A percentile compares a stretch with the other conserved stretches of the same genome.
phyloP scores from a whole-genome alignment of 768 basidiomycete genomes.

The Lentinula guzmanii region DNA sequence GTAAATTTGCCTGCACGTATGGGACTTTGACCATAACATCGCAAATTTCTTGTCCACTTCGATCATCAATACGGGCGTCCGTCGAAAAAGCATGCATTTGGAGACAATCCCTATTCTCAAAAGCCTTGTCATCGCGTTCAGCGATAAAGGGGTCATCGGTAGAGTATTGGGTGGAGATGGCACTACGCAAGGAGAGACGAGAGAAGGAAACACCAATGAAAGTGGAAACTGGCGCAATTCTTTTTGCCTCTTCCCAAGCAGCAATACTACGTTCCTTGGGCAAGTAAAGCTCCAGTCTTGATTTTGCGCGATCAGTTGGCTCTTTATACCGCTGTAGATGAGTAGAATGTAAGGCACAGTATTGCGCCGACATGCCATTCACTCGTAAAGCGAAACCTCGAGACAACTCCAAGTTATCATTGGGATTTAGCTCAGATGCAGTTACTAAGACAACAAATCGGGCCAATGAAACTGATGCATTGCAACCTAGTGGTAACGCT shows the following conservation, averaged over 20 bases:
- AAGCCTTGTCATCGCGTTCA: slow-evolving; percentile 43
- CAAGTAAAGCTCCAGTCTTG: slow-evolving; percentile 49
- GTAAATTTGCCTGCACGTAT: slow-evolving; percentile 44
- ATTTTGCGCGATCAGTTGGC: slow-evolving; percentile 30
- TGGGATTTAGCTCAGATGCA: slow-evolving; percentile 75
- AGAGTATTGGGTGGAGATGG: slow-evolving; percentile 60
- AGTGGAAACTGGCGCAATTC: slow-evolving; percentile 21
- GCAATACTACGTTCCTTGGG: slow-evolving; percentile 45
- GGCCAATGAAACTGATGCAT: slow-evolving; percentile 50
- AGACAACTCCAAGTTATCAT: slow-evolving; percentile 55
- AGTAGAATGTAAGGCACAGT: slow-evolving; percentile 41
- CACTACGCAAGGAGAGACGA: slow-evolving; percentile 50
- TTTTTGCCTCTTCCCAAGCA: slow-evolving; percentile 34
- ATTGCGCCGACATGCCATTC: slow-evolving; percentile 47
- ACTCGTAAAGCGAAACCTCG: slow-evolving; percentile 59
- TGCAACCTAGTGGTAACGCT: slow-evolving; percentile 48
- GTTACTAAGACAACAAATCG: slow-evolving; percentile 65
- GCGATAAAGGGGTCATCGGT: slow-evolving; percentile 59
- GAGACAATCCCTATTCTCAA: slow-evolving; percentile 39
- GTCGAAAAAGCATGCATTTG: slow-evolving; percentile 18
- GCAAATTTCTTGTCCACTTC: slow-evolving; percentile 31
- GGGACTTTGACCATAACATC: slow-evolving; percentile 46
- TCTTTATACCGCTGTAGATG: slow-evolving; percentile 32
- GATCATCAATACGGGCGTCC: slow-evolving; percentile 11
- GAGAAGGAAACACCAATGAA: slow-evolving; percentile 39